Conservation (phyloP, 768 basidiomycete genomes). For the Suillus discolor region DNA sequence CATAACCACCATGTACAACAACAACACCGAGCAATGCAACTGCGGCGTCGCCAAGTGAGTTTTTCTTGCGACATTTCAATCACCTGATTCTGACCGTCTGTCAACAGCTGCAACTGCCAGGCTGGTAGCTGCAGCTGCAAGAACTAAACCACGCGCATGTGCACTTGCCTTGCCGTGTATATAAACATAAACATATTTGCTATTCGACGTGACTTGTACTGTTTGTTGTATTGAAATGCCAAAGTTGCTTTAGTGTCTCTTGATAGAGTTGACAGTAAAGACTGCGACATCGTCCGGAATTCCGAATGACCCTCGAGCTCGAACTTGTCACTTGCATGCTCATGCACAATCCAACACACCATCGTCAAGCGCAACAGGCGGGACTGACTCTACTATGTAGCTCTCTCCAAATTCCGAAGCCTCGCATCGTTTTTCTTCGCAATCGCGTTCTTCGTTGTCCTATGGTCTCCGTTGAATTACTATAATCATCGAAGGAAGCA, state of each 20-base stretch:
- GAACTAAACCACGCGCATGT: background rate
- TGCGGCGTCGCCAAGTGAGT: slow-evolving; percentile 8
- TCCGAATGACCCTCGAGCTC: too few relatives aligned
- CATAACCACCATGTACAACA: background rate
- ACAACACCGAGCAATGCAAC: slow-evolving; percentile 6
- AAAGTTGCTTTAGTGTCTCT: background rate
- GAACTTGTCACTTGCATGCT: too few relatives aligned
- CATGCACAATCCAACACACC: too few relatives aligned
- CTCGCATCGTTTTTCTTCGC: too few relatives aligned
- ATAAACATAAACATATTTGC: background rate
- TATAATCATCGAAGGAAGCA: too few relatives aligned
- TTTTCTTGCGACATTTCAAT: too few relatives aligned
- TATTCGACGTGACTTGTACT: background rate
- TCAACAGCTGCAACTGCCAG: slow-evolving; percentile 12
- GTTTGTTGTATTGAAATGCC: background rate
- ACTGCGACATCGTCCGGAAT: background rate
- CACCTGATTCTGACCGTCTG: background rate
- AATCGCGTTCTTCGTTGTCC: too few relatives aligned
- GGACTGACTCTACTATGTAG: too few relatives aligned
- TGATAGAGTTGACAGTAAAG: background rate
- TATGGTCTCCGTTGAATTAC: too few relatives aligned
- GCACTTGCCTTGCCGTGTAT: background rate
- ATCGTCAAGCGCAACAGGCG: too few relatives aligned
- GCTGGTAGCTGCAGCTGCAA: slow-evolving; percentile 11
- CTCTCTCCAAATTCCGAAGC: too few relatives aligned